These are phyloP conservation scores for Eurotiales sp. DNA, from an alignment of 2,329 filamentous ascomycete genomes.

Conservation along the genomic window DNA sequence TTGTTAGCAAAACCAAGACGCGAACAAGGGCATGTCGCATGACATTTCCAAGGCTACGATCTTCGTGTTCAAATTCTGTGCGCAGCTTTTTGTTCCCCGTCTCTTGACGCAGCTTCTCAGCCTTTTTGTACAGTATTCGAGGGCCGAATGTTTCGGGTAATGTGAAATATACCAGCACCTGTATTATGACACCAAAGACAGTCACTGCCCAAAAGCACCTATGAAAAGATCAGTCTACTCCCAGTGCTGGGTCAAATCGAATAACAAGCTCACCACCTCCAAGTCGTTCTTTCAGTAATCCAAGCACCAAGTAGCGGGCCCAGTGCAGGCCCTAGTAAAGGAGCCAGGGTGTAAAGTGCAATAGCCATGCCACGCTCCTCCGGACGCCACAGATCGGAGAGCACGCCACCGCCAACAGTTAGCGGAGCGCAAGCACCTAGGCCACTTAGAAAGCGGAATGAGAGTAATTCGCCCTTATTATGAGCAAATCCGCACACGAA, in stretches of 20 bases:
- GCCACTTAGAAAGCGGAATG: constrained; percentile 53
- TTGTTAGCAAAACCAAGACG: background rate
- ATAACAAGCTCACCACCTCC: background rate
- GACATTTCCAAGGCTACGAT: background rate
- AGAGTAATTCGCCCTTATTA: constrained; percentile 14
- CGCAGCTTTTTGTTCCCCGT: constrained; percentile 38
- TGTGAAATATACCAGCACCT: background rate
- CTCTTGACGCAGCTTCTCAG: constrained; percentile 54
- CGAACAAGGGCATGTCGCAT: background rate
- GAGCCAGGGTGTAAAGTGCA: background rate
- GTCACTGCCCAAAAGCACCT: constrained; percentile 1
- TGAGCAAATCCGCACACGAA: constrained; percentile 1
- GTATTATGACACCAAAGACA: background rate
- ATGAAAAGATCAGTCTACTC: background rate
- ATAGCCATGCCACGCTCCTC: constrained; percentile 28
- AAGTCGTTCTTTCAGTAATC: background rate
- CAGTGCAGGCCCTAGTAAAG: background rate
- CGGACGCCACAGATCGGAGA: constrained; percentile 42
- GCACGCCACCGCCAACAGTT: constrained; percentile 40
- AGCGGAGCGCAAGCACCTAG: constrained; percentile 43
- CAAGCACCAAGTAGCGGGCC: background rate
- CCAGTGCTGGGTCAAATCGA: background rate
- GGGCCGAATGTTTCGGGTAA: constrained; percentile 61
- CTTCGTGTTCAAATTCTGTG: background rate
- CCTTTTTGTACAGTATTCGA: constrained; percentile 55